Evolutionary conservation across 1,284 basidiomycete species (phyloP), one percentile per base, ranked within the genome.

Genomic region (Sanghuangporus weigelae): DNA sequence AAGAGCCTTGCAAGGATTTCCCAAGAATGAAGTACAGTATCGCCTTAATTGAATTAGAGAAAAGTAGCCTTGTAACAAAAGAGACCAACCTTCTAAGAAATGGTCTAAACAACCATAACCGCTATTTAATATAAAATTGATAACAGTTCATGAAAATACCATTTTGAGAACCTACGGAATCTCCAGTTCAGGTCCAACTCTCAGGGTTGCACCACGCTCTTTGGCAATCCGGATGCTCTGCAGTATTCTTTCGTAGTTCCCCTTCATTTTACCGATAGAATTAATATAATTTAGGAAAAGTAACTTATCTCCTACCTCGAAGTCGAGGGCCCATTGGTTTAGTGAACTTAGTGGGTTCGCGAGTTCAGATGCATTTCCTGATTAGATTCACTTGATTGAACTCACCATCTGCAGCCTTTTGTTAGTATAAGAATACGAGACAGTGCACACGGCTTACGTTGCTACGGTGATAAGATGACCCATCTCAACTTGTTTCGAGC

Each of bases 171-270:
- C 90, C 60, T 70, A 95, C 91, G 96, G 90, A 68, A 99, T 94
- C 77, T 99, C 97, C n/a, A 99, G 82, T 75, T 98, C 96, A 19
- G 97, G 97, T 1, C 97, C 97, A n/a, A 99, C 96, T 71, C 97
- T 83, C 36, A 99, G 77, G 2, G 88, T 92, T 7, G 96, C 95
- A n/a, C 95, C 95, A 58, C 87, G 81, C 57, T 84, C 81, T 75
- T 96, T 98, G 4, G 97, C 95, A 55, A 95, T 84, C 6, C 79
- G 78, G 68, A 99, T 98, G 67, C 95, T 98, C 59, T 84, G 80
- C 49, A 98, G 76, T 67, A 99, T 99, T 21, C 97, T 87, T 67
- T 96, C 90, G 69, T 90, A 84, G 73, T 97, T 97, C 49, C 95
- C 95, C 92, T 95, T 64, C 12, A 46, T 21, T 14, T 31, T 31